phyloP scores from a whole-genome alignment of 2,329 filamentous ascomycete genomes.

The Pseudocercospora fuligena region DNA sequence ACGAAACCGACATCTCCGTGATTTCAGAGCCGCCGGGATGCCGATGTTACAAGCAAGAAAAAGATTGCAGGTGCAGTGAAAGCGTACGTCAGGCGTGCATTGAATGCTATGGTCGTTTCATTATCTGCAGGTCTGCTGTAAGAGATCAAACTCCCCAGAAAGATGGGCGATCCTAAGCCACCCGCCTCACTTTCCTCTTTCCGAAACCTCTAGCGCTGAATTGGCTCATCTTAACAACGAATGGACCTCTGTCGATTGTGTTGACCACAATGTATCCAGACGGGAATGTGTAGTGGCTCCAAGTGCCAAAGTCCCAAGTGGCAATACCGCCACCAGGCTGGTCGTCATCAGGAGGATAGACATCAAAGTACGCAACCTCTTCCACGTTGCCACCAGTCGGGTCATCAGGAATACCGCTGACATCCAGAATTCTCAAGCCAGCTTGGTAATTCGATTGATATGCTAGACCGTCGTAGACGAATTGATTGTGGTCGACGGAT shows the following conservation, averaged over 20 bases:
- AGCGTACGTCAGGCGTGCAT: neutral
- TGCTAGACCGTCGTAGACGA: conserved; percentile 44
- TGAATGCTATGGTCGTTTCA: neutral
- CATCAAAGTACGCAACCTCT: conserved; percentile 57
- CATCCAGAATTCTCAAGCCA: conserved; percentile 45
- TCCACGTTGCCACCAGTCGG: conserved; percentile 53
- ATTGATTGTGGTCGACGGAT: conserved; percentile 51
- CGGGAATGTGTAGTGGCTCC: conserved; percentile 58
- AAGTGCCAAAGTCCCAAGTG: conserved; percentile 45
- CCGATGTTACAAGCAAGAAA: no score
- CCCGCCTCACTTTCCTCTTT: conserved; percentile 17
- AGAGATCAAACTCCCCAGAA: neutral
- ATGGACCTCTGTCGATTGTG: conserved; percentile 58
- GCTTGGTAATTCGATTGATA: conserved; percentile 47
- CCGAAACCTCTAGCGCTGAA: conserved; percentile 25
- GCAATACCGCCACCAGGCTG: conserved; percentile 46
- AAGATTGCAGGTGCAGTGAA: no score
- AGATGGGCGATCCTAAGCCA: neutral
- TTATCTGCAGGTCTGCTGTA: neutral
- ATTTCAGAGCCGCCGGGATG: no score
- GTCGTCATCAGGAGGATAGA: conserved; percentile 56
- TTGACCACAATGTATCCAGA: conserved; percentile 58
- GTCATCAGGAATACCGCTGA: conserved; percentile 46
- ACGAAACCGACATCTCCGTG: no score
- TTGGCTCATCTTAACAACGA: conserved; percentile 48